Evolutionary conservation across 805 yeast genomes (phyloP).

Genomic region (Teunomyces stri): DNA sequence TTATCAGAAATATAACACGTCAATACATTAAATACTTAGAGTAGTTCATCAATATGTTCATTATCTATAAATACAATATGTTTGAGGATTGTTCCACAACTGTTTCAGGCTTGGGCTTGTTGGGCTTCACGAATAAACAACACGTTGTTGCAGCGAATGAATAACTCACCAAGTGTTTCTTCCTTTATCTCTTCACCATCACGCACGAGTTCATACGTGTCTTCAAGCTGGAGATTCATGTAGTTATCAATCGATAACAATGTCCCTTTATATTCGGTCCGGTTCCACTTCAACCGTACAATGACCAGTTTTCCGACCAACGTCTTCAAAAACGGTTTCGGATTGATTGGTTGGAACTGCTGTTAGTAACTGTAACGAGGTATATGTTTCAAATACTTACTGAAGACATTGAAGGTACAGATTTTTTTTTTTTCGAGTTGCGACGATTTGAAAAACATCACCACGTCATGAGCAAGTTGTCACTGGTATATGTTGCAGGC

Average conservation of each 20-base stretch:
- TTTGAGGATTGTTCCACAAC: not conserved
- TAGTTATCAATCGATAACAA: slow-evolving; percentile 83
- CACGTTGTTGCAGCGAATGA: slow-evolving; percentile 29
- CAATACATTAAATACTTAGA: too few relatives aligned
- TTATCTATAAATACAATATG: not conserved
- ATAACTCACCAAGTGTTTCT: slow-evolving; percentile 25
- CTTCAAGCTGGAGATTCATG: slow-evolving; percentile 80
- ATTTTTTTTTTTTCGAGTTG: not conserved
- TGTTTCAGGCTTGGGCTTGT: not conserved
- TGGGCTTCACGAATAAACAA: slow-evolving; percentile 20
- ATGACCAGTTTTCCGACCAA: slow-evolving; percentile 68
- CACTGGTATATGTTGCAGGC: slow-evolving; percentile 25
- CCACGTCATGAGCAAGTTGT: slow-evolving; percentile 19
- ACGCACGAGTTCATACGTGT: slow-evolving; percentile 47
- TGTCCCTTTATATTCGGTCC: slow-evolving; percentile 80
- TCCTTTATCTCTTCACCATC: slow-evolving; percentile 35
- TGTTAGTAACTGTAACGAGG: not conserved
- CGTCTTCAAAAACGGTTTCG: slow-evolving; percentile 84
- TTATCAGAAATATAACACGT: too few relatives aligned
- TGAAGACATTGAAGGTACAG: slow-evolving; percentile 1
- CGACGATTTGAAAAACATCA: too few relatives aligned
- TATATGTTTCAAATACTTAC: not conserved
- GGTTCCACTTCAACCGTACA: slow-evolving; percentile 86
- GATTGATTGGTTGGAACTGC: slow-evolving; percentile 66
- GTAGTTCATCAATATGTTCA: not conserved